Evolutionary conservation across 495 filamentous ascomycete species (phyloP).

Genomic region (Sphaerosporella brunnea): DNA sequence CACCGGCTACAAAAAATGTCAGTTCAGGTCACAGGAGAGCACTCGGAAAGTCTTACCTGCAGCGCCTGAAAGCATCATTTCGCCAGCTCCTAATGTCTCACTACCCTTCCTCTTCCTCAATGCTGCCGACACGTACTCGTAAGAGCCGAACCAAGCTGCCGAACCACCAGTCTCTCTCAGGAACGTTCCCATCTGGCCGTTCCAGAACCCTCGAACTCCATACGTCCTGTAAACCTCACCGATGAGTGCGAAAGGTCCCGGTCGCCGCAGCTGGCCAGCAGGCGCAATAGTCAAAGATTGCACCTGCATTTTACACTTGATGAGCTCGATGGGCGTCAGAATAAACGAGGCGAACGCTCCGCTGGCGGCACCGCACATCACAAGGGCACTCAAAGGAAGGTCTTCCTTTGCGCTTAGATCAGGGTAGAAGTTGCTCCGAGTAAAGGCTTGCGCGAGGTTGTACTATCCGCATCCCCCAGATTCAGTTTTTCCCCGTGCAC

Average conservation of each 20-base stretch:
- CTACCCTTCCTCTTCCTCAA: conserved; percentile 35
- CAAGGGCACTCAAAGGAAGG: conserved; percentile 53
- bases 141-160: conserved; percentile 88
- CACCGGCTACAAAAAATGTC: conserved; percentile 47
- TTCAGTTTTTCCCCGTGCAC: too few relatives aligned
- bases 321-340: conserved; percentile 86
- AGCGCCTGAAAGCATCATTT: conserved; percentile 25
- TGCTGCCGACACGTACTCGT: conserved; percentile 57
- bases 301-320: conserved; percentile 98
- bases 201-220: conserved; percentile 79
- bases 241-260: conserved; percentile 46
- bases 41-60: conserved; percentile 12
- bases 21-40: too few relatives aligned
- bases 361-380: conserved; percentile 60
- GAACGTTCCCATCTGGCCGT: conserved; percentile 80
- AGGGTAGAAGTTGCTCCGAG: conserved; percentile 39
- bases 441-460: conserved; percentile 47
- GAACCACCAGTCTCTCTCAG: conserved; percentile 86
- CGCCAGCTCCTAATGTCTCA: conserved; percentile 9
- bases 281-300: conserved; percentile 13
- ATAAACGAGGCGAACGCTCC: conserved; percentile 83
- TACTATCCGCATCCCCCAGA: conserved; percentile 34
- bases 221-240: conserved; percentile 59
- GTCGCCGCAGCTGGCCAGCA: conserved; percentile 25
- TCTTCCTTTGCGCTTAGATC: conserved; percentile 34